phyloP scores from a whole-genome alignment of 2,329 filamentous ascomycete genomes.

The Botryotinia calthae region DNA sequence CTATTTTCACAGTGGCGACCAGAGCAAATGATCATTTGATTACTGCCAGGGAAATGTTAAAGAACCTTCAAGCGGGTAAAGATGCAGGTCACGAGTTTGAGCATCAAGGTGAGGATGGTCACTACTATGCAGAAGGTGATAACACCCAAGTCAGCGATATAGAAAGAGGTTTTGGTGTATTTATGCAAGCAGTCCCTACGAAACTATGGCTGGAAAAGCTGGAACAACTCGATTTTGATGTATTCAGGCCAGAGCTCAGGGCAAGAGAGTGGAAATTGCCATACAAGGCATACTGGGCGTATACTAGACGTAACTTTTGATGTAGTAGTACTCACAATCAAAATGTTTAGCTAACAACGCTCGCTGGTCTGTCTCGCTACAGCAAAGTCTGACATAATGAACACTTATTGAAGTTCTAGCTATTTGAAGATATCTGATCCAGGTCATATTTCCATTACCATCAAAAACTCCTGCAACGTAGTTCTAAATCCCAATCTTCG shows the following conservation, averaged over 20 bases:
- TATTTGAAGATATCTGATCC: not conserved
- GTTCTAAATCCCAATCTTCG: not conserved
- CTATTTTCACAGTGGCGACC: slow-evolving; percentile 88
- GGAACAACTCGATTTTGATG: slow-evolving; percentile 79
- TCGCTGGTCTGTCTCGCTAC: not conserved
- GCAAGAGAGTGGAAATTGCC: slow-evolving; percentile 79
- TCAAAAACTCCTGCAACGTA: slow-evolving; percentile 4
- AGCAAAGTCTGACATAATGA: not conserved
- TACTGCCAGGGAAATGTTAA: slow-evolving; percentile 88
- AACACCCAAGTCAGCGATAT: slow-evolving; percentile 50
- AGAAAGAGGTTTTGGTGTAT: slow-evolving; percentile 70
- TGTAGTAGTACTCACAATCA: slow-evolving; percentile 5
- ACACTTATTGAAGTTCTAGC: not conserved
- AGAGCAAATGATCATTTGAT: slow-evolving; percentile 94
- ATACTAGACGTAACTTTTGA: slow-evolving; percentile 49
- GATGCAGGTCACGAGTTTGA: slow-evolving; percentile 85
- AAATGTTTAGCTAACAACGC: not conserved
- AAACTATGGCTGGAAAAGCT: slow-evolving; percentile 74
- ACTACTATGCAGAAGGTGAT: slow-evolving; percentile 46
- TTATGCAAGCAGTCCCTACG: slow-evolving; percentile 77
- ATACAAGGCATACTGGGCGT: slow-evolving; percentile 68
- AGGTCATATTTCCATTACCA: not conserved
- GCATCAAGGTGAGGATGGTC: slow-evolving; percentile 74
- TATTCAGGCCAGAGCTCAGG: slow-evolving; percentile 64
- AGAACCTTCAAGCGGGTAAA: slow-evolving; percentile 69